Evolutionary conservation across 495 filamentous ascomycete species (phyloP).

Genomic region (Talaromyces proteolyticus): DNA sequence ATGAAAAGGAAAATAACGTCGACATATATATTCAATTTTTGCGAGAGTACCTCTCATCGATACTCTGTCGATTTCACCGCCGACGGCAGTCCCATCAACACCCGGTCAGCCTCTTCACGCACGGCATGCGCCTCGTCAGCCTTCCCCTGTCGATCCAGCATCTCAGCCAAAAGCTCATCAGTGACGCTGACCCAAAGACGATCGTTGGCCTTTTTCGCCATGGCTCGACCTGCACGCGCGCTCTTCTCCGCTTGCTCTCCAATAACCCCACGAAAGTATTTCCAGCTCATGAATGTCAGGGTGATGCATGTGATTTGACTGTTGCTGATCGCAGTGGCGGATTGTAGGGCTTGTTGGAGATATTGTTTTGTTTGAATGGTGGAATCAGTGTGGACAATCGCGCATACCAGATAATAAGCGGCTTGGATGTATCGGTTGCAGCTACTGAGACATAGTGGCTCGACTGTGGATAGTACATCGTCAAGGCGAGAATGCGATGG

Average conservation of each 20-base stretch:
- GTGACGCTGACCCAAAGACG: slow-evolving; percentile 81
- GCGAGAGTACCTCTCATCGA: not conserved
- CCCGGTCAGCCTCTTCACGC: slow-evolving; percentile 35
- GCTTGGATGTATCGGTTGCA: slow-evolving; percentile 68
- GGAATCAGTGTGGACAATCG: slow-evolving; percentile 53
- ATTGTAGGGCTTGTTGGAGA: slow-evolving; percentile 60
- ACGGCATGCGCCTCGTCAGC: slow-evolving; percentile 50
- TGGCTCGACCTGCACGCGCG: slow-evolving; percentile 63
- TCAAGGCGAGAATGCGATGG: slow-evolving; percentile 38
- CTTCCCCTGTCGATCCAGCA: slow-evolving; percentile 66
- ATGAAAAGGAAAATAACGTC: not conserved
- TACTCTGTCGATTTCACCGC: slow-evolving; percentile 27
- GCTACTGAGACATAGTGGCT: slow-evolving; percentile 60
- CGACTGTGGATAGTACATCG: slow-evolving; percentile 55
- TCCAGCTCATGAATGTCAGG: slow-evolving; percentile 76
- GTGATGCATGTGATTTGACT: slow-evolving; percentile 73
- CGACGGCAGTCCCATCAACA: slow-evolving; percentile 36
- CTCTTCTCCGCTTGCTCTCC: slow-evolving; percentile 90
- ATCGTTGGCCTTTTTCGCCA: slow-evolving; percentile 72
- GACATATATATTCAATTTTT: not conserved
- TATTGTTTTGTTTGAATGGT: slow-evolving; percentile 72
- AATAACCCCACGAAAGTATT: slow-evolving; percentile 80
- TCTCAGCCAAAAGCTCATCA: slow-evolving; percentile 71
- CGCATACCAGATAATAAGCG: slow-evolving; percentile 73
- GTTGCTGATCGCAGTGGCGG: slow-evolving; percentile 51